Conservation (phyloP, 2,329 filamentous ascomycete genomes). For the Xylariaceae sp. region DNA sequence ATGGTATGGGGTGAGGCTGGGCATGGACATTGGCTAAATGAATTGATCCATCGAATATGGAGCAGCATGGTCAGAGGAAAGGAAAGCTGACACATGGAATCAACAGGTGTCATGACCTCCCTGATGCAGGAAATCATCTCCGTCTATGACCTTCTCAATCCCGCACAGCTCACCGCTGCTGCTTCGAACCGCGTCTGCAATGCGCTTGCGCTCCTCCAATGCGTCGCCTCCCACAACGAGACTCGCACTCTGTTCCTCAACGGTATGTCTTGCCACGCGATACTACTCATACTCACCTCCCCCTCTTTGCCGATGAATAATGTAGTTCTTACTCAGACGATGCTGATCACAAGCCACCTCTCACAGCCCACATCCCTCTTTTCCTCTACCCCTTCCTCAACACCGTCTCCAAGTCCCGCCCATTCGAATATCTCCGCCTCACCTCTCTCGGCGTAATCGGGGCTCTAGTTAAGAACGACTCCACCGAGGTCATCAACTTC, state of each 20-base stretch:
- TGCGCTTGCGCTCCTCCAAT: conserved; percentile 90
- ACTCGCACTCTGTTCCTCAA: conserved; percentile 90
- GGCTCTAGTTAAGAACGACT: conserved; percentile 97
- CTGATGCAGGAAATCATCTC: conserved; percentile 98
- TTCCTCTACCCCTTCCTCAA: conserved; percentile 98
- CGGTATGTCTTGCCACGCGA: conserved; percentile 49
- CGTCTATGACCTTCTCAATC: conserved; percentile 93
- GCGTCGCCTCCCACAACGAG: conserved; percentile 95
- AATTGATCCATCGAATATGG: no score
- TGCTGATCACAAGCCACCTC: conserved; percentile 5
- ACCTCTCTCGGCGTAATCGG: conserved; percentile 96
- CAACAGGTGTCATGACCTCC: conserved; percentile 90
- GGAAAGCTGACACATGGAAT: conserved; percentile 5
- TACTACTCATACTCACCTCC: background rate
- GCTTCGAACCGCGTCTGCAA: conserved; percentile 97
- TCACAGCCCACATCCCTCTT: conserved; percentile 88
- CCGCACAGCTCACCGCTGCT: conserved; percentile 94
- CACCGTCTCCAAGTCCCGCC: conserved; percentile 95
- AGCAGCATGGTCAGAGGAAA: background rate
- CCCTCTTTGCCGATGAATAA: no score
- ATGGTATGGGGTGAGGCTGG: no score
- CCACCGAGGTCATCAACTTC: conserved; percentile 97
- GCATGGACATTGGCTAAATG: no score
- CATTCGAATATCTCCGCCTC: conserved; percentile 94
- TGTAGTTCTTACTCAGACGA: no score